Evolutionary conservation across 306 rosid species (phyloP).

Genomic region (Fragaria vesca): DNA sequence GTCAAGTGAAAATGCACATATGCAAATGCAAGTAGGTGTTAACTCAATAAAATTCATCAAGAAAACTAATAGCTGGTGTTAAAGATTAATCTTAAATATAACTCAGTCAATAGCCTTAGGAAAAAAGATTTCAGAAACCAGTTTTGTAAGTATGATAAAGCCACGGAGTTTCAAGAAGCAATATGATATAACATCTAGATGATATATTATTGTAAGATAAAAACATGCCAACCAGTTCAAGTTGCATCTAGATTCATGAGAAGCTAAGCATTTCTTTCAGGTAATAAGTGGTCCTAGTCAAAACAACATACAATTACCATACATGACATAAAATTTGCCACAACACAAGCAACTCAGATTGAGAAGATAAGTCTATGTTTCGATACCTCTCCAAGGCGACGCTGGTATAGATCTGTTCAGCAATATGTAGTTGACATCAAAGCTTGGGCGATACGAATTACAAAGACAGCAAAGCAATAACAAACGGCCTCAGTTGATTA

Average conservation of each 20-base stretch:
- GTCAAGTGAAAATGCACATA: conserved; percentile 9
- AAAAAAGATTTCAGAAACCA: not conserved
- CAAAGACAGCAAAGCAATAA: conserved; percentile 64
- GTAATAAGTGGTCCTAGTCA: not conserved
- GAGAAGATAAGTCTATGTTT: conserved; percentile 18
- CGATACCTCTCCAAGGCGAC: conserved; percentile 68
- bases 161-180: not conserved
- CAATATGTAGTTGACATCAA: conserved; percentile 89
- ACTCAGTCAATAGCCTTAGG: not conserved
- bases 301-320: not conserved
- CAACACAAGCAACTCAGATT: conserved; percentile 5
- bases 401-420: conserved; percentile 80
- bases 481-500: conserved; percentile 16
- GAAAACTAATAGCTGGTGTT: not conserved
- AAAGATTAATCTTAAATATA: not conserved
- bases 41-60: not conserved
- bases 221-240: not conserved
- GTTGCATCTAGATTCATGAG: not conserved
- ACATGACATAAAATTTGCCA: not conserved
- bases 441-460: conserved; percentile 69
- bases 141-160: not conserved
- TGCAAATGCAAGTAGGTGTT: not conserved
- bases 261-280: not conserved
- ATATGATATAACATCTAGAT: not conserved
- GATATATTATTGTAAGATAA: not conserved